A percentile compares a stretch with the other conserved stretches of the same genome.
Conservation (phyloP, 1,139 yeast genomes). For the Pneumocystis canis region DNA sequence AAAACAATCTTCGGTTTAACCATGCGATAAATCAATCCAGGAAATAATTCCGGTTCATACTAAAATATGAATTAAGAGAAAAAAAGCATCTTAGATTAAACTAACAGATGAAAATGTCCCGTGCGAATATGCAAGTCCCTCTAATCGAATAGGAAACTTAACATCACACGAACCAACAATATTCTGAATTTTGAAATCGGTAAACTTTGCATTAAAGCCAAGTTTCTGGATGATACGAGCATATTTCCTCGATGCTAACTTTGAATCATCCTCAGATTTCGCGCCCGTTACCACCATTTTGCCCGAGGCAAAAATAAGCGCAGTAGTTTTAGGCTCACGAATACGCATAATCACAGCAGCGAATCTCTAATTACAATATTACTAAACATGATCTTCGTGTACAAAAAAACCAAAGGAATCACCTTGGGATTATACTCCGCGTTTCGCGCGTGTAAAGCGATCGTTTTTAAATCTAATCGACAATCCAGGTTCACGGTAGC, state of each 20-base stretch:
- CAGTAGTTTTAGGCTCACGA: slow-evolving; percentile 96
- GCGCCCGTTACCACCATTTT: slow-evolving; percentile 99
- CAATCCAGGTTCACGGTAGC: slow-evolving; percentile 97
- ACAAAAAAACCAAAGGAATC: slow-evolving; percentile 2
- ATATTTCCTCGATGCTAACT: slow-evolving; percentile 89
- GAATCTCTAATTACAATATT: slow-evolving; percentile 43
- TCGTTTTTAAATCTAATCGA: slow-evolving; percentile 85
- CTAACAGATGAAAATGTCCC: slow-evolving; percentile 79
- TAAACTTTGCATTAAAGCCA: slow-evolving; percentile 82
- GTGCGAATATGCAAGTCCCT: slow-evolving; percentile 95
- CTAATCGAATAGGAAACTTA: slow-evolving; percentile 90
- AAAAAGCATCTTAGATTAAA: neutral
- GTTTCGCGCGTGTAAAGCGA: slow-evolving; percentile 96
- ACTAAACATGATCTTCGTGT: neutral
- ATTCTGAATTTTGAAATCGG: slow-evolving; percentile 94
- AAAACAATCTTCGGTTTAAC: slow-evolving; percentile 95
- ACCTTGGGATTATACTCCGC: slow-evolving; percentile 88
- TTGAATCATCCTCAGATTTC: slow-evolving; percentile 92
- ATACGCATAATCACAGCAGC: slow-evolving; percentile 99
- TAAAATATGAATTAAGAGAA: neutral
- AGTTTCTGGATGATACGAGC: slow-evolving; percentile 96
- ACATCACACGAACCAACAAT: slow-evolving; percentile 96
- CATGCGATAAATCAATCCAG: slow-evolving; percentile 98
- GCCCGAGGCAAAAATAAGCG: slow-evolving; percentile 94
- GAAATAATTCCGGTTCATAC: slow-evolving; percentile 95